A percentile compares a stretch with the other conserved stretches of the same genome.
These are phyloP conservation scores for Termitomyces sp. DNA, from an alignment of 768 basidiomycete genomes.

Conservation along the genomic window DNA sequence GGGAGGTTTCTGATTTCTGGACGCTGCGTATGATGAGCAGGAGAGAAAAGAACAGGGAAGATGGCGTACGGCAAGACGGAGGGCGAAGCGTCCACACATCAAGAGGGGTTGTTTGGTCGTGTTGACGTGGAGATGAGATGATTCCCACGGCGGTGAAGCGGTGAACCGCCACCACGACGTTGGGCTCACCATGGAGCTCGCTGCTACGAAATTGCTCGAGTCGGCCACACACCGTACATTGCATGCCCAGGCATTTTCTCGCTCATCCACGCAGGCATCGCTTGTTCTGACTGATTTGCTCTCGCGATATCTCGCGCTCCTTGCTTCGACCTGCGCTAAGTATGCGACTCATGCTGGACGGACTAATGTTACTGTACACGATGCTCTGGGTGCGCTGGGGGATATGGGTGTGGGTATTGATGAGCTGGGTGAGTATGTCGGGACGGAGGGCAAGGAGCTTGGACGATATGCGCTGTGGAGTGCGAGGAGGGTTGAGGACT, in stretches of 20 bases:
- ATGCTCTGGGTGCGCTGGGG: constrained; percentile 62
- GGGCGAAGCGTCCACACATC: constrained; percentile 65
- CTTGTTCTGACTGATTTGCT: constrained; percentile 70
- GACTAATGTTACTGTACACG: constrained; percentile 45
- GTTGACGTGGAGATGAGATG: constrained; percentile 2
- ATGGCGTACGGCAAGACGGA: constrained; percentile 39
- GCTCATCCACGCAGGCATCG: constrained; percentile 68
- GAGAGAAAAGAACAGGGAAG: background rate
- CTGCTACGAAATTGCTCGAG: constrained; percentile 58
- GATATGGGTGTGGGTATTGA: constrained; percentile 69
- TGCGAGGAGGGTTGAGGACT: constrained; percentile 60
- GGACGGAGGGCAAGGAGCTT: constrained; percentile 64
- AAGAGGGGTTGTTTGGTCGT: constrained; percentile 3
- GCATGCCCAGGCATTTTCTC: constrained; percentile 72
- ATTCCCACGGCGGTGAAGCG: constrained; percentile 4
- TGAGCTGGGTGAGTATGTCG: constrained; percentile 62
- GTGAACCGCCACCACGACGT: constrained; percentile 13
- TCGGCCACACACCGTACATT: constrained; percentile 62
- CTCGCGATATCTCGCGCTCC: constrained; percentile 62
- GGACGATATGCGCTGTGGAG: constrained; percentile 62
- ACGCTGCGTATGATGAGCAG: constrained; percentile 20
- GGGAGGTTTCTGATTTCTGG: constrained; percentile 37
- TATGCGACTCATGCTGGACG: constrained; percentile 77
- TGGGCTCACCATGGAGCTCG: constrained; percentile 40
- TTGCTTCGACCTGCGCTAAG: constrained; percentile 61